phyloP scores from a whole-genome alignment of 371 early-diverging fungal genomes.

The Apophysomyces ossiformis region DNA sequence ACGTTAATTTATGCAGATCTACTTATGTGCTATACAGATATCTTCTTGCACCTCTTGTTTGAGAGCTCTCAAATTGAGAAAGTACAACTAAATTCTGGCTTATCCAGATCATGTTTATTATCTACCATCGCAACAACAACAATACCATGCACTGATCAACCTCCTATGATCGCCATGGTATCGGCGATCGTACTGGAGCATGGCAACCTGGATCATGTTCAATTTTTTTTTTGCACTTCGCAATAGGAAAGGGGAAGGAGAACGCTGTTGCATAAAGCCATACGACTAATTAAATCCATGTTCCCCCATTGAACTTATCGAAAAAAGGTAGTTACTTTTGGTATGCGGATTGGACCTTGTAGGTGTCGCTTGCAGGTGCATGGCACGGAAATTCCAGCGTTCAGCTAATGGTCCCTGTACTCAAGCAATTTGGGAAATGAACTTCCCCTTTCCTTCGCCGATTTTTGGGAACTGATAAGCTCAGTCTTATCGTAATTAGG shows the following conservation, averaged over 20 bases:
- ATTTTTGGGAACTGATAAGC: no score
- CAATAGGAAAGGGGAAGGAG: background rate
- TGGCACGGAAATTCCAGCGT: background rate
- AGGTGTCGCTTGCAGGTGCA: background rate
- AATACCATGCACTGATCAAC: conserved; percentile 6
- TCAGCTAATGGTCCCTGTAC: background rate
- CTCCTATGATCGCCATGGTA: background rate
- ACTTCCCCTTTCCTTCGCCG: no score
- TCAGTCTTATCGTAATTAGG: no score
- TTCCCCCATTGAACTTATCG: background rate
- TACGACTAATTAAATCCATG: background rate
- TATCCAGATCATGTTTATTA: no score
- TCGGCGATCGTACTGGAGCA: background rate
- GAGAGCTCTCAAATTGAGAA: background rate
- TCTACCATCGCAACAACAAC: no score
- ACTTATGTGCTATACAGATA: no score
- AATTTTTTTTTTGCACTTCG: background rate
- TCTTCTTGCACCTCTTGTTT: background rate
- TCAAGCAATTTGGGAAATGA: background rate
- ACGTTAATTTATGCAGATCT: no score
- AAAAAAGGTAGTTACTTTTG: background rate
- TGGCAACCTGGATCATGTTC: conserved; percentile 8
- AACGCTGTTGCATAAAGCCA: conserved; percentile 5
- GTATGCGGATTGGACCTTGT: background rate
- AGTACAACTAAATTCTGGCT: no score